Evolutionary conservation across 257 asterid species (phyloP), one percentile per base, ranked within the genome.

Genomic region (Solanum paucissectum): DNA sequence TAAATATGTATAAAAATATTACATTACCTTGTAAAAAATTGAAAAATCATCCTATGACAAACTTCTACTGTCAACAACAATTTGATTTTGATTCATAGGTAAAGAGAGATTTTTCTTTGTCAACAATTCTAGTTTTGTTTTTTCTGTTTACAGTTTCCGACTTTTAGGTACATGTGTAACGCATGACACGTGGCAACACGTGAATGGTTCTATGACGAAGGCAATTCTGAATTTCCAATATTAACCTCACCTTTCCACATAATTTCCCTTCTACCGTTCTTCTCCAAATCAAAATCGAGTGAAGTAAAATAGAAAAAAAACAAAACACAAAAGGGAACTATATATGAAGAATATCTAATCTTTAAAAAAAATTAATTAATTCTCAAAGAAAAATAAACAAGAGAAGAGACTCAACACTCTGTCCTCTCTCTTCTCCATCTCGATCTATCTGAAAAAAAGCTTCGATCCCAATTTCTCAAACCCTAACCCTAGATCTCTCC

Each of bases 401-500:
- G 90, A 83, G 89, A 58, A 66, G 87, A 72, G 88, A 58, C 37
- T 69, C 23, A 32, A 66, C 81, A 60, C 89, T 20, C 73, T 37
- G 68, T 36, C 82, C 36, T 66, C 83, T 64, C 84, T 77, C 88
- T 76, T 36, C 32, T 34, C 13, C 73, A 13, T 49, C 64, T 73
- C 52, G 66, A 42, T 55, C 83, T 21, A 25, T 46, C 44, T 33
- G 40, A 13, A 13, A 6, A 40, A 74, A 21, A 74, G 83, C 83
- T 42, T 42, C 42, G 18, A 86, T 86, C 84, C 84, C 68, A 27
- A 81, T 81, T 69, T 81, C 33, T 82, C 79, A 87, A 87, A 87
- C 87, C 87, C 89, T 87, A 81, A 79, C 90, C 87, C 87, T 86
- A 40, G 84, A 66, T 68, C 68, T 46, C 89, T 29, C 64, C 87